These are phyloP conservation scores for Pseudogymnoascus sp. DNA, from an alignment of 2,329 filamentous ascomycete genomes.

Conservation along the genomic window DNA sequence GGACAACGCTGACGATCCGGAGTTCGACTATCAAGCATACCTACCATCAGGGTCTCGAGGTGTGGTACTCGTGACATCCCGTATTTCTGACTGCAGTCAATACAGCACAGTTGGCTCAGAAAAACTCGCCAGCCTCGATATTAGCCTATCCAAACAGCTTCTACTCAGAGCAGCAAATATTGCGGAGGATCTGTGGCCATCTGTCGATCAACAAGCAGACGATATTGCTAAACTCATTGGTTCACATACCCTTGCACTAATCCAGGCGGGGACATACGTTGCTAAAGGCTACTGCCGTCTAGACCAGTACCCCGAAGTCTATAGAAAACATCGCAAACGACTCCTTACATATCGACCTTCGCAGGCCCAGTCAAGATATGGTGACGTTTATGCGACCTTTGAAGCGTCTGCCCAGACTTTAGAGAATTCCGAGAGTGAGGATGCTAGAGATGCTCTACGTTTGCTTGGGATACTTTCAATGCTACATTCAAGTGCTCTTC, in stretches of 20 bases:
- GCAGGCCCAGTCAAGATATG: constrained; percentile 27
- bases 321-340: constrained; percentile 15
- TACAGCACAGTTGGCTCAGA: constrained; percentile 25
- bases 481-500: constrained; percentile 21
- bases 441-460: constrained; percentile 22
- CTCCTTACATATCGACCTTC: constrained; percentile 23
- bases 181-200: neutral
- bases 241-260: constrained; percentile 4
- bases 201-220: constrained; percentile 1
- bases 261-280: constrained; percentile 12
- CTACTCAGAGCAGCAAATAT: neutral
- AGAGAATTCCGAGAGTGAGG: constrained; percentile 15
- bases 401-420: constrained; percentile 27
- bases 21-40: constrained; percentile 20
- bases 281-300: constrained; percentile 12
- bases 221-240: constrained; percentile 9
- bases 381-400: constrained; percentile 30
- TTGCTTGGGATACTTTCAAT: constrained; percentile 26
- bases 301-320: constrained; percentile 14
- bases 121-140: constrained; percentile 2
- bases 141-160: neutral
- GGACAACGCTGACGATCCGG: constrained; percentile 34
- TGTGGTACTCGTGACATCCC: constrained; percentile 32
- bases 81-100: constrained; percentile 25
- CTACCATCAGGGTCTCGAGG: constrained; percentile 24